These are phyloP conservation scores for Calocybe gambosa DNA, from an alignment of 1,284 basidiomycete genomes.

Conservation along the genomic window DNA sequence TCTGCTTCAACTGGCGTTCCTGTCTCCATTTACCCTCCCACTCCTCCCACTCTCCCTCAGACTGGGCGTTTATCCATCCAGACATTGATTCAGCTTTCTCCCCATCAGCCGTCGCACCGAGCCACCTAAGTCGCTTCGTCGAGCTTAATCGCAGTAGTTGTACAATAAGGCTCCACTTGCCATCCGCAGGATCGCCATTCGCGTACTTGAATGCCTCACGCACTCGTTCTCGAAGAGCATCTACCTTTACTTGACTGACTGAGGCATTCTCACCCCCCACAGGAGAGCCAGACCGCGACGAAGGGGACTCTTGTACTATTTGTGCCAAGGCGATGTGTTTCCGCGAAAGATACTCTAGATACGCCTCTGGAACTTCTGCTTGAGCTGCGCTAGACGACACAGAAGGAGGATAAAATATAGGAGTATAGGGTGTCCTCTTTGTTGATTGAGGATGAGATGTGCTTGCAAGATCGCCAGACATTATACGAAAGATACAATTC, in stretches of 20 bases:
- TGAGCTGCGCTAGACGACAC: conserved; percentile 7
- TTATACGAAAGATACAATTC: background rate
- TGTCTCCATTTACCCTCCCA: conserved; percentile 20
- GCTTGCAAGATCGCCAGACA: background rate
- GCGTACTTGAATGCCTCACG: conserved; percentile 23
- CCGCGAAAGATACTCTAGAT: conserved; percentile 18
- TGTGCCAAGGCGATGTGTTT: conserved; percentile 18
- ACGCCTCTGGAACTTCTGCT: conserved; percentile 17
- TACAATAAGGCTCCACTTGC: conserved; percentile 24
- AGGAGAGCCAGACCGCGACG: conserved; percentile 12
- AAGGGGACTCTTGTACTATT: conserved; percentile 17
- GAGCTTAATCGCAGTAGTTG: conserved; percentile 21
- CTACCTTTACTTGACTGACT: conserved; percentile 15
- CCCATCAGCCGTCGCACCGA: conserved; percentile 17
- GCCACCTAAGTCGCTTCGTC: conserved; percentile 20
- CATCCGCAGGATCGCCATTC: conserved; percentile 25
- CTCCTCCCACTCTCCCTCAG: conserved; percentile 23
- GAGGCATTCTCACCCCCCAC: conserved; percentile 8
- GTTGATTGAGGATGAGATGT: conserved; percentile 2
- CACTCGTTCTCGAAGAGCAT: conserved; percentile 19
- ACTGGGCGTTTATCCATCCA: conserved; percentile 22
- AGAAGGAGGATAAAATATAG: conserved; percentile 17
- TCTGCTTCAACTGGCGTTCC: conserved; percentile 21
- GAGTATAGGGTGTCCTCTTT: conserved; percentile 17
- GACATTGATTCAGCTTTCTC: conserved; percentile 12